Conservation (phyloP, 73 alveolate species). For the Loxodes magnus region DNA sequence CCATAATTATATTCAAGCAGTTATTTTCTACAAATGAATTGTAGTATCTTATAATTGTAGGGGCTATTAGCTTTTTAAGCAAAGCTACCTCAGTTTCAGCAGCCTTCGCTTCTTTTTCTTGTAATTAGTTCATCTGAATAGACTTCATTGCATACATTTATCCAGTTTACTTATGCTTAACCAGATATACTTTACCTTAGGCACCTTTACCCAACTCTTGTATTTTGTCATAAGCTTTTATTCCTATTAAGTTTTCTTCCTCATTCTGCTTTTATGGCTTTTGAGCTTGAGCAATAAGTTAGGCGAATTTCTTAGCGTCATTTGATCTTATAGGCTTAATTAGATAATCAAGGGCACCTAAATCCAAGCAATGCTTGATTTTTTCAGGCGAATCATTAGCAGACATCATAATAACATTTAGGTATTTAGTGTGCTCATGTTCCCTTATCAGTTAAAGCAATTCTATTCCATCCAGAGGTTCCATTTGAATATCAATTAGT, state of each 20-base stretch:
- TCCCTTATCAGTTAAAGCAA: slow-evolving; percentile 47
- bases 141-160: slow-evolving; percentile 36
- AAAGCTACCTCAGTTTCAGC: slow-evolving; percentile 86
- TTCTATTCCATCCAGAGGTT: slow-evolving; percentile 77
- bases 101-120: slow-evolving; percentile 58
- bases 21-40: slow-evolving; percentile 81
- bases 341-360: slow-evolving; percentile 71
- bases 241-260: neutral
- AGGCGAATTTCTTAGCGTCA: too few relatives aligned
- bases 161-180: slow-evolving; percentile 13
- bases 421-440: slow-evolving; percentile 36
- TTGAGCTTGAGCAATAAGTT: too few relatives aligned
- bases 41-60: slow-evolving; percentile 85
- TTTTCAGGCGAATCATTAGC: slow-evolving; percentile 49
- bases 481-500: slow-evolving; percentile 61
- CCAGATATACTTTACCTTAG: slow-evolving; percentile 56
- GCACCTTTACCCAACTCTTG: slow-evolving; percentile 68
- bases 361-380: slow-evolving; percentile 44
- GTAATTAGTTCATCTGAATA: slow-evolving; percentile 30
- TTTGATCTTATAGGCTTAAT: slow-evolving; percentile 78
- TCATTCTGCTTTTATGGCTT: slow-evolving; percentile 10
- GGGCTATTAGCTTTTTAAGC: slow-evolving; percentile 68
- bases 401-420: slow-evolving; percentile 76
- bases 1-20: slow-evolving; percentile 81
- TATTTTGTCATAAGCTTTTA: slow-evolving; percentile 13